Evolutionary conservation across 345 rosid species (phyloP), one percentile per base, ranked within the genome.

Genomic region (Sonneratia alba): DNA sequence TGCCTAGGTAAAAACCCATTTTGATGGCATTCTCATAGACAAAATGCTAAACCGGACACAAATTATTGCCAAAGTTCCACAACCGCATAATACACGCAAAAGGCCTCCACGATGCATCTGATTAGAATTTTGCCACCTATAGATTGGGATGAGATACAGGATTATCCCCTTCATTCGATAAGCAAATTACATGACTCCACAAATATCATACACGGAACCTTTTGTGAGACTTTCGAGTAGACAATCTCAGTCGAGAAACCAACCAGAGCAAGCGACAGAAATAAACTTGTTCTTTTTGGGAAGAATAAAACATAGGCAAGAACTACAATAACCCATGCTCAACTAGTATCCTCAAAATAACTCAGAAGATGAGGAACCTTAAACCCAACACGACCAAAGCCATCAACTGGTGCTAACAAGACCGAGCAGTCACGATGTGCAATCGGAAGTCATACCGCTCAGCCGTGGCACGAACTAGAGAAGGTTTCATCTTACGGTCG

Each of bases 401-500:
- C 22, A 18, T 53, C 59, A 18, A 53, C 22, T 18, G 7, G n/a
- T 53, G 18, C 59, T 6, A 53, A 18, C 4, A 6, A 21, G 18
- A 48, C 59, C 59, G 59, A 21, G 24, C 59, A 53, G 59, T 21
- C 59, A 19, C 24, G 7, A 53, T 27, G 47, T 6, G 53, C 56
- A 49, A 14, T 36, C 62, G 53, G 53, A 12, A 21, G 1, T 27
- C 66, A 59, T 77, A 89, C 96, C 97, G 59, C 72, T 90, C 83
- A 49, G 81, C 82, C 72, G 86, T 81, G 53, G 96, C 85, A 19
- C 72, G 88, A 68, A 88, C 87, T 78, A 92, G 92, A 78, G 89
- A 90, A 42, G 96, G 97, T 74, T 95, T 95, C 66, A 95, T 79
- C 53, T 89, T 91, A 51, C 82, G 77, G 77, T 92, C 96, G 19